Conservation (phyloP, 208 protist species). For the Wallacemonas sp. region DNA sequence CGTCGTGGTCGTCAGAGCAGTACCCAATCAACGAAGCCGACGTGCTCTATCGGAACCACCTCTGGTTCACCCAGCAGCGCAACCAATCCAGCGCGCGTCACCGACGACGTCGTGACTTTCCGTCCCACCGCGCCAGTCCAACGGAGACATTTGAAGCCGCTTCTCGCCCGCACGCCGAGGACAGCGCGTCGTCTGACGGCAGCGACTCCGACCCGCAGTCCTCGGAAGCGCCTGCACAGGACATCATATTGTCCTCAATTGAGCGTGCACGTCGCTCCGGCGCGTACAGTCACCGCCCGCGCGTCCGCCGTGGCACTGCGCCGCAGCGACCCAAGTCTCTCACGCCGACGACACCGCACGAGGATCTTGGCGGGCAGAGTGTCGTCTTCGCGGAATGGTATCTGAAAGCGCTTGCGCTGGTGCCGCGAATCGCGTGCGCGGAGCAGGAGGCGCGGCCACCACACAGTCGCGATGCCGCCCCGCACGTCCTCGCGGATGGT, state of each 20-base stretch:
- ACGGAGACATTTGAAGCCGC: constrained; percentile 18
- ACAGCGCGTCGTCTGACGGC: constrained; percentile 11
- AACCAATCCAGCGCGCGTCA: not conserved
- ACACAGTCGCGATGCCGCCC: constrained; percentile 26
- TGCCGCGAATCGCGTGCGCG: not conserved
- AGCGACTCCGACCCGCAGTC: constrained; percentile 11
- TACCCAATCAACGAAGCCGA: constrained; percentile 57
- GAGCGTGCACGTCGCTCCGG: constrained; percentile 7
- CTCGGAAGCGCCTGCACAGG: not conserved
- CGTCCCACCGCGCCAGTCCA: not conserved
- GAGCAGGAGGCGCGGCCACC: not conserved
- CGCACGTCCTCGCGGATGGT: constrained; percentile 64
- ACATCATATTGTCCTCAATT: constrained; percentile 11
- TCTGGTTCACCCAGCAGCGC: constrained; percentile 15
- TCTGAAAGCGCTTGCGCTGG: constrained; percentile 30
- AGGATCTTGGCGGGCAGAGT: not conserved
- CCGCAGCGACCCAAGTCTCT: not conserved
- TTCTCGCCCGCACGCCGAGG: not conserved
- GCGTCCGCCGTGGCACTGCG: not conserved
- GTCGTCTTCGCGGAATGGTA: constrained; percentile 61
- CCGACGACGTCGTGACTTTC: not conserved
- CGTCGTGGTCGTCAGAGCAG: constrained; percentile 54
- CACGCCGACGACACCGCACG: constrained; percentile 9
- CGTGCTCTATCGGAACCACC: constrained; percentile 33
- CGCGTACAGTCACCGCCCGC: not conserved